Percentiles rank a stretch among this genome's conserved stretches.
phyloP scores from a whole-genome alignment of 1,139 yeast species.

The Hyphopichia fennica region DNA sequence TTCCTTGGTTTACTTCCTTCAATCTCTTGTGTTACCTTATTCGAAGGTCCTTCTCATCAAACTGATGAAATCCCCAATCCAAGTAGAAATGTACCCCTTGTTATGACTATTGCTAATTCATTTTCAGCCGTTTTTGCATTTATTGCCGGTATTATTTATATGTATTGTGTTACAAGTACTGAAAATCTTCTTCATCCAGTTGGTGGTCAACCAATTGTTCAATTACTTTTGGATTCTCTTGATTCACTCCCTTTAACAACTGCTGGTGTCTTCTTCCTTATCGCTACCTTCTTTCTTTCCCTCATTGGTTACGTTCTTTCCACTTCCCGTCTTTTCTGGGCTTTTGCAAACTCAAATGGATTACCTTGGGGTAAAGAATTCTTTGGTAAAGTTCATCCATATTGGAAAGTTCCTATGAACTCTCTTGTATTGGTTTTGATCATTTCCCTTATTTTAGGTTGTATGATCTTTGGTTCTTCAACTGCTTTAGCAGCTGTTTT shows the following conservation, averaged over 20 bases:
- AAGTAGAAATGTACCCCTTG: conserved; percentile 26
- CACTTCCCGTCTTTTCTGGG: conserved; percentile 27
- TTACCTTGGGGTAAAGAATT: conserved; percentile 22
- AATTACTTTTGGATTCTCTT: conserved; percentile 27
- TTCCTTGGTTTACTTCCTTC: conserved; percentile 28
- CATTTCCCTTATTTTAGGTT: conserved; percentile 20
- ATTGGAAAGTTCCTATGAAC: conserved; percentile 23
- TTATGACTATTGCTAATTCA: conserved; percentile 24
- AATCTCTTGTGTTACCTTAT: conserved; percentile 25
- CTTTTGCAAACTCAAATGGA: conserved; percentile 29
- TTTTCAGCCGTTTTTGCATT: conserved; percentile 23
- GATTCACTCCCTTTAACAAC: conserved; percentile 24
- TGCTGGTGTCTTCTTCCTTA: conserved; percentile 21
- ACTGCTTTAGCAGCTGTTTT: conserved; percentile 28
- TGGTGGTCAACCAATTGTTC: conserved; percentile 30
- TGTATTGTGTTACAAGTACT: conserved; percentile 23
- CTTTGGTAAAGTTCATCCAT: conserved; percentile 19
- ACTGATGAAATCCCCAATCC: conserved; percentile 30
- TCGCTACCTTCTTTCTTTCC: conserved; percentile 22
- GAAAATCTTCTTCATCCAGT: conserved; percentile 20
- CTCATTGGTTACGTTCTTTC: conserved; percentile 20
- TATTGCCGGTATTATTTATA: conserved; percentile 23
- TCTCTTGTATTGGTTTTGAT: conserved; percentile 19
- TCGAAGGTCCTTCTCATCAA: conserved; percentile 32
- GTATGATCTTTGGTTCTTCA: conserved; percentile 24